phyloP scores from a whole-genome alignment of 2,329 filamentous ascomycete genomes.

The Diaporthe sp. region DNA sequence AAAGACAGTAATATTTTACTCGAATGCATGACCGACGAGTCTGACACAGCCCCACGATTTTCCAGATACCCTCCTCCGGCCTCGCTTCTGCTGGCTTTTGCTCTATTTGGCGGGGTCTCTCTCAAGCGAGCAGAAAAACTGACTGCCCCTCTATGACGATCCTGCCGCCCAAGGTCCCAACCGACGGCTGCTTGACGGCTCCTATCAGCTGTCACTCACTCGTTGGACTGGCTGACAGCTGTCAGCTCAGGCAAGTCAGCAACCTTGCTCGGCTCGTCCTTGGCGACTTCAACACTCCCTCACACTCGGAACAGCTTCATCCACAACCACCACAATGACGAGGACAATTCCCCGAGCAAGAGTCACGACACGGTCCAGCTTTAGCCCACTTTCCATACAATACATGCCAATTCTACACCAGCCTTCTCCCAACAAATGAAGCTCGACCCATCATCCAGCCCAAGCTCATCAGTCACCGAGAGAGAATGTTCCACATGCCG shows the following conservation, averaged over 20 bases:
- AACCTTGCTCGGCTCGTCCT: background rate
- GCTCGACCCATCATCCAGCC: background rate
- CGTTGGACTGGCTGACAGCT: background rate
- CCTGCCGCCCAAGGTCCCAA: background rate
- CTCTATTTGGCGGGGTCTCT: constrained; percentile 20
- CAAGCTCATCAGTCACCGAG: background rate
- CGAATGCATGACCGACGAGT: constrained; percentile 21
- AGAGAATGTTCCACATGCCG: background rate
- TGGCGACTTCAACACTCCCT: background rate
- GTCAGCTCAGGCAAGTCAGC: background rate
- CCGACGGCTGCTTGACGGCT: background rate
- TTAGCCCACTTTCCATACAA: background rate
- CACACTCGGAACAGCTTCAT: background rate
- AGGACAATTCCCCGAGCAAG: background rate
- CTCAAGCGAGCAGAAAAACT: background rate
- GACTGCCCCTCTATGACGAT: constrained; percentile 14
- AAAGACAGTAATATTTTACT: background rate
- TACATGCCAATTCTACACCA: background rate
- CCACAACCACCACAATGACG: background rate
- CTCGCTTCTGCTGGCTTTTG: constrained; percentile 2
- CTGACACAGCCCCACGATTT: constrained; percentile 19
- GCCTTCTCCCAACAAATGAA: background rate
- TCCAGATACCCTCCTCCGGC: constrained; percentile 18
- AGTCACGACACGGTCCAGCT: background rate
- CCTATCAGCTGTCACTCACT: background rate